phyloP scores from a whole-genome alignment of 306 rosid genomes.

The Trichosanthes cucumerina region DNA sequence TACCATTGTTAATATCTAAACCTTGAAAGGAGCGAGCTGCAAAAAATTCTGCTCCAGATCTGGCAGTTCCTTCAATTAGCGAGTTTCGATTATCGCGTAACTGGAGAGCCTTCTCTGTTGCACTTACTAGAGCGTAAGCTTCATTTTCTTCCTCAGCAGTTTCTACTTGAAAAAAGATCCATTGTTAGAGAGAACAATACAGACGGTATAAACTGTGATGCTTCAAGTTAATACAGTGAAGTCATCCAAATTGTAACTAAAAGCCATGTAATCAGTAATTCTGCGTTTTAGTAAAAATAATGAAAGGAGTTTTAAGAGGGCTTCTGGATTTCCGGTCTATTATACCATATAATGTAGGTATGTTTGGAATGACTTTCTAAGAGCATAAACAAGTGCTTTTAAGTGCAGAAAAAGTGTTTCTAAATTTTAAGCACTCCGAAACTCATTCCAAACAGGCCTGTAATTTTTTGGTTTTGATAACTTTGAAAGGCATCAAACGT shows the following conservation, averaged over 20 bases:
- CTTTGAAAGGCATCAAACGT: not conserved
- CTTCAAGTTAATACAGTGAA: not conserved
- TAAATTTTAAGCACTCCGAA: too few relatives aligned
- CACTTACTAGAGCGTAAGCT: slow-evolving; percentile 45
- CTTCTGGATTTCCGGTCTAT: not conserved
- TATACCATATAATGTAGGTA: too few relatives aligned
- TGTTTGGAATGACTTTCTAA: too few relatives aligned
- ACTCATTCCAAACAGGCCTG: too few relatives aligned
- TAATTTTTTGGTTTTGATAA: too few relatives aligned
- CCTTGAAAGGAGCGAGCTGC: slow-evolving; percentile 70
- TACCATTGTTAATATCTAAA: slow-evolving; percentile 36
- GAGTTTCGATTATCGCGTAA: slow-evolving; percentile 39
- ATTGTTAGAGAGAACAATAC: not conserved
- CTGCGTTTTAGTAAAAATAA: not conserved
- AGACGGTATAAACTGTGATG: too few relatives aligned
- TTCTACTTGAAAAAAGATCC: slow-evolving; percentile 25
- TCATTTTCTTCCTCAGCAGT: slow-evolving; percentile 40
- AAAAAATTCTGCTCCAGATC: slow-evolving; percentile 71
- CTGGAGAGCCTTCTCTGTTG: slow-evolving; percentile 64
- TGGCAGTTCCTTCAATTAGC: slow-evolving; percentile 39
- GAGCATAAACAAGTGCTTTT: too few relatives aligned
- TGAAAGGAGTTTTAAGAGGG: not conserved
- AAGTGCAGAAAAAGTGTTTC: too few relatives aligned
- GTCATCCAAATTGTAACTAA: not conserved
- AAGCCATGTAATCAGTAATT: not conserved